Evolutionary conservation across 140 eudicot species (phyloP), one percentile per base, ranked within the genome.

Genomic region (Bidens hawaiensis): DNA sequence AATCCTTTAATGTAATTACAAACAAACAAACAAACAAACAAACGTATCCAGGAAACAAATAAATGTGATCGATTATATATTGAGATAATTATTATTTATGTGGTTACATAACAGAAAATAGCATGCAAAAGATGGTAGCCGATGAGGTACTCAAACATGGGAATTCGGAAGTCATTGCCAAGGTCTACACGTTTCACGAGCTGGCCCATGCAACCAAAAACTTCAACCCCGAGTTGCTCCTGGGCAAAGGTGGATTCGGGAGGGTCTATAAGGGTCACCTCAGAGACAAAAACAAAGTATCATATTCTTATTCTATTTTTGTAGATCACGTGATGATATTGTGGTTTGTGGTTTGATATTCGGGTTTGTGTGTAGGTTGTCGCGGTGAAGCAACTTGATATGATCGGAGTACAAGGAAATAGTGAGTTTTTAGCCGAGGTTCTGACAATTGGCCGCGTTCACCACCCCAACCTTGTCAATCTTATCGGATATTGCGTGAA

Each of bases 241-340:
- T 90, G 0, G 97, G 96, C 2, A 88, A 84, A 74, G 97, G 97
- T 23, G 90, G 96, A 16, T 90, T 90, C 15, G 97, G 96, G 64
- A 86, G 97, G 78, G 97, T 90, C 58, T 90, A 90, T 73, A 90
- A 81, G 65, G 97, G 95, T 22, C 73, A 57, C 34, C 54, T 86
- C n/a, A 59, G 65, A 51, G 73, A 68, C 58, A 65, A 70, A 7
- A 60, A 86, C 64, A 78, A 83, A 78, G 97, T 86, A 62, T 64
- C 19, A 7, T 23, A 30, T 30, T 53, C 68, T 34, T 53, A 24
- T 4, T 51, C 17, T 23, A 42, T 17, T 13, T 26, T 53, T 53
- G 60, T 25, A 53, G 33, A 53, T 13, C 12, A 14, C 26, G n/a
- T 31, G 38, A 36, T 23, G 43, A 36, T 11, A 14, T 0, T 27